Evolutionary conservation across 495 filamentous ascomycete species (phyloP).

Genomic region (Penicillium parvum): DNA sequence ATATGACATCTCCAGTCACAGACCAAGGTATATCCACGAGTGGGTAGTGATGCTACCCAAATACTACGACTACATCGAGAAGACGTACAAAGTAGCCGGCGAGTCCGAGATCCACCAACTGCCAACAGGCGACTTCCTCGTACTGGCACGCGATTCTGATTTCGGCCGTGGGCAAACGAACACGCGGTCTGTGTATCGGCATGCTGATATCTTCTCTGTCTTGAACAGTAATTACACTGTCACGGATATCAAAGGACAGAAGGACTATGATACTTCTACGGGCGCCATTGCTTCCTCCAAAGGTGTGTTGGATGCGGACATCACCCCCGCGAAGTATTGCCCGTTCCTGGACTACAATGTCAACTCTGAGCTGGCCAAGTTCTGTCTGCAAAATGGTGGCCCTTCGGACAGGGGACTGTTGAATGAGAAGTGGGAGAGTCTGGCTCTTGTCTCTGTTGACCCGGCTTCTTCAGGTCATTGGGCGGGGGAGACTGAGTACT

Average conservation of each 20-base stretch:
- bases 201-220: constrained; percentile 71
- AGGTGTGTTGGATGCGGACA: constrained; percentile 52
- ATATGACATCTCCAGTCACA: constrained; percentile 50
- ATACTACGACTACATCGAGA: constrained; percentile 42
- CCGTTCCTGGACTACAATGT: constrained; percentile 71
- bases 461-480: constrained; percentile 20
- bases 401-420: constrained; percentile 49
- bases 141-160: constrained; percentile 63
- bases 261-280: constrained; percentile 45
- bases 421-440: constrained; percentile 82
- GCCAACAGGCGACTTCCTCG: constrained; percentile 59
- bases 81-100: constrained; percentile 50
- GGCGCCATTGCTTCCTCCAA: constrained; percentile 49
- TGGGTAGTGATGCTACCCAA: constrained; percentile 66
- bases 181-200: constrained; percentile 60
- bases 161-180: constrained; percentile 54
- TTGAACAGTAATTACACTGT: constrained; percentile 28
- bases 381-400: constrained; percentile 67
- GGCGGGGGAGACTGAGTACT: constrained; percentile 54
- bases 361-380: constrained; percentile 60
- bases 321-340: constrained; percentile 64
- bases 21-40: constrained; percentile 50
- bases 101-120: constrained; percentile 70
- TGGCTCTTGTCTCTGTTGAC: constrained; percentile 62
- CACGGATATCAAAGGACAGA: constrained; percentile 60